Base-by-base conservation (phyloP, 495 filamentous ascomycete genomes). In the Chaetomium fimeti region DNA sequence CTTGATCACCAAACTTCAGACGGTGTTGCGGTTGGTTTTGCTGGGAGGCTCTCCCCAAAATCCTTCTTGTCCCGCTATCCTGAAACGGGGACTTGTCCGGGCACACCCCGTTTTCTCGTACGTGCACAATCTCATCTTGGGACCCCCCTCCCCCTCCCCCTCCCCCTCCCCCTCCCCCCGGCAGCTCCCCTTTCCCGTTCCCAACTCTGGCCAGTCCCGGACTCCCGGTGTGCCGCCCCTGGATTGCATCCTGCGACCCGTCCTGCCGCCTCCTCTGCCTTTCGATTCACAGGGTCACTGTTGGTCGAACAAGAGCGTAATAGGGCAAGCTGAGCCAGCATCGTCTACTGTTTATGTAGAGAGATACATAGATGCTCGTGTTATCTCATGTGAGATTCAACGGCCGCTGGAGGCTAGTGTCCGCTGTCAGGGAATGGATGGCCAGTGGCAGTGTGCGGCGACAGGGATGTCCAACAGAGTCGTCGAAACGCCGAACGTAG, bases 401-500 rank as follows among this genome's bases (percentile, higher is more conserved):
- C 45, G 57, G 18, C 13, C 15, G 48, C 40, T 48, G 25, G 57
- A 16, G 28, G 48, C 15, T 28, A 15, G n/a, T n/a, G n/a, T n/a
- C n/a, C n/a, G n/a, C n/a, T n/a, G n/a, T n/a, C n/a, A 42, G 27
- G 49, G 53, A 59, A 52, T 20, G 38, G 15, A 22, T 24, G n/a
- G 60, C 24, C 32, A 43, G 65, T 57, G 63, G 60, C 24, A 38
- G 49, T 36, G 47, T 60, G 57, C 27, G 59, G 27, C 38, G 51
- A 49, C 65, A 57, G 54, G 65, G 55, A 55, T 60, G 7, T 43
- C 27, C 49, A 66, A 68, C 13, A 51, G 58, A 72, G 59, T 57
- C 65, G 63, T 73, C 73, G 74, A 79, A 77, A 77, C 76, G 61
- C 70, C 67, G 74, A 74, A 66, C 68, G 75, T 75, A 75, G 70